Base-by-base conservation (phyloP, 306 rosid genomes). In the Heteromeles arbutifolia region DNA sequence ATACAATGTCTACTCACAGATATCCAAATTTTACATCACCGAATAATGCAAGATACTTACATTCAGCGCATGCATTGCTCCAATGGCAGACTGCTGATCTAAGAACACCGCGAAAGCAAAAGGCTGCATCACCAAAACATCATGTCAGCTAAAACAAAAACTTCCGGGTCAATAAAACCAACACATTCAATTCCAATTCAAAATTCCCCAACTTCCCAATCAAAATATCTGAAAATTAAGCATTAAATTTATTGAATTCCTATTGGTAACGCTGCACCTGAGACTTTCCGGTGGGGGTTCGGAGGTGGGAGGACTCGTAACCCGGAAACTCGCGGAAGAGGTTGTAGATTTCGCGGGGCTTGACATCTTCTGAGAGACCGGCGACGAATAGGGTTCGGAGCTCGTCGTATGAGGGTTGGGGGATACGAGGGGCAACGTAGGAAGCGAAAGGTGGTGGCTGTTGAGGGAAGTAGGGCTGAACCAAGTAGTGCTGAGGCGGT, bases 331-430 rank as follows among this genome's bases (percentile, higher is more conserved):
- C 97, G 8, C 96, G 96, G 78, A 95, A 89, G 3, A 95, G 81
- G 74, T 92, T 90, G 84, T 87, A 95, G 79, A 92, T 88, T 88
- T 95, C 99, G 6, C 96, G 96, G 19, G 97, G 86, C 82, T 86
- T 89, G 21, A 95, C 97, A 45, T 92, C 97, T 56, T 89, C 97
- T 2, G 96, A 96, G 31, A 95, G 92, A 3, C 99, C 99, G 25
- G 97, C 99, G 15, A 95, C 65, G 88, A 95, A 95, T 13, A 95
- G 91, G 22, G 99, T 95, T 63, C 97, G 96, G 77, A 95, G 97
- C 80, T 92, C 95, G 75, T 88, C 79, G 48, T 75, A 21, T 5
- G 78, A 37, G 25, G 82, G 9, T 58, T 32, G 77, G 32, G 28
- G 11, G 84, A 53, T 43, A n/a, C 15, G 80, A 41, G 81, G 72